Percentiles rank a stretch among this genome's conserved stretches.
phyloP scores from a whole-genome alignment of 2,329 filamentous ascomycete species.

The Aureobasidium sp. region DNA sequence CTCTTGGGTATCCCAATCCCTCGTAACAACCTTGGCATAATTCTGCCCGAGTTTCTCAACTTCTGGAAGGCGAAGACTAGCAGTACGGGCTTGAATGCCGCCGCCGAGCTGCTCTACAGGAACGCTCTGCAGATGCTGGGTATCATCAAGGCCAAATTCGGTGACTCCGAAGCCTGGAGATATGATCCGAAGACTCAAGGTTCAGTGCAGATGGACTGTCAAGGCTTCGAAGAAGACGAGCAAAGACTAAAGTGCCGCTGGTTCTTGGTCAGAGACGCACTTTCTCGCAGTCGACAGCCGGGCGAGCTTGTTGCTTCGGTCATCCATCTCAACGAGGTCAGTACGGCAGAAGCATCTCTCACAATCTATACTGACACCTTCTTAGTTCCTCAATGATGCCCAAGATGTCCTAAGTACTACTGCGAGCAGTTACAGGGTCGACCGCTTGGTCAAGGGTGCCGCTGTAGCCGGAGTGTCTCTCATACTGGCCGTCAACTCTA shows the following conservation, averaged over 20 bases:
- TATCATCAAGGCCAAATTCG: constrained; percentile 67
- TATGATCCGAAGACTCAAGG: background rate
- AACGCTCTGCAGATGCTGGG: constrained; percentile 76
- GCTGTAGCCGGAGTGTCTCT: constrained; percentile 34
- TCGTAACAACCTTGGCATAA: constrained; percentile 79
- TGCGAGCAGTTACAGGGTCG: constrained; percentile 83
- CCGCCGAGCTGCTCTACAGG: constrained; percentile 61
- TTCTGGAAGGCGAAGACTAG: constrained; percentile 51
- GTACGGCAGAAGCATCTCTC: background rate
- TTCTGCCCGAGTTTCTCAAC: constrained; percentile 68
- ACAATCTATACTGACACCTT: background rate
- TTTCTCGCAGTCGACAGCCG: background rate
- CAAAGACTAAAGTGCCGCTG: constrained; percentile 58
- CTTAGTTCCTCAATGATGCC: constrained; percentile 57
- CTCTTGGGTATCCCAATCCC: constrained; percentile 82
- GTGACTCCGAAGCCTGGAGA: constrained; percentile 23
- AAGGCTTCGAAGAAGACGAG: background rate
- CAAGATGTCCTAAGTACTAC: constrained; percentile 79
- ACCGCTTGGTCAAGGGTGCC: constrained; percentile 46
- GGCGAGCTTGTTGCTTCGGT: background rate
- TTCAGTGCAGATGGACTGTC: constrained; percentile 15
- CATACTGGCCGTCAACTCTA: constrained; percentile 24
- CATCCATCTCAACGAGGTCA: background rate
- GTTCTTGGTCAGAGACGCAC: constrained; percentile 29
- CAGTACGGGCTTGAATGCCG: constrained; percentile 2